These are phyloP conservation scores for Boletus reticulatus DNA, from an alignment of 768 basidiomycete species.

Conservation along the genomic window DNA sequence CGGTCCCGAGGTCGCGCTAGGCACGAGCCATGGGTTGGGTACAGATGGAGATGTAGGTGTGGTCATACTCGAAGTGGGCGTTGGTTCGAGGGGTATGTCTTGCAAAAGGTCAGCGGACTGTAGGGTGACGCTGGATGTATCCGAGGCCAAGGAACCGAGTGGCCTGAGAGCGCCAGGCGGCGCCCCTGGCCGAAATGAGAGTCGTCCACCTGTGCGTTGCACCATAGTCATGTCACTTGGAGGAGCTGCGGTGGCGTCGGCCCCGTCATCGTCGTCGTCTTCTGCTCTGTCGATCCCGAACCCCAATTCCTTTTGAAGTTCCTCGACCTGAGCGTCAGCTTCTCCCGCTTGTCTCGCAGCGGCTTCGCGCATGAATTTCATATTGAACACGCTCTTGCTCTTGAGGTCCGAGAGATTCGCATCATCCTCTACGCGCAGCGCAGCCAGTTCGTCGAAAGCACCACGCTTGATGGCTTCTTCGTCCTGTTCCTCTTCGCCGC, in stretches of 20 bases:
- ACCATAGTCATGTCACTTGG: conserved; percentile 37
- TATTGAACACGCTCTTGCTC: conserved; percentile 78
- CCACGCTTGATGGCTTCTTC: conserved; percentile 52
- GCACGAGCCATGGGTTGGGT: conserved; percentile 81
- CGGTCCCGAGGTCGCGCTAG: conserved; percentile 40
- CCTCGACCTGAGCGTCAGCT: conserved; percentile 63
- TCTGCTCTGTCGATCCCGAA: conserved; percentile 31
- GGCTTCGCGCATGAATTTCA: conserved; percentile 99
- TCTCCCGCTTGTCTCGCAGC: conserved; percentile 60
- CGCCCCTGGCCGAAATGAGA: conserved; percentile 58
- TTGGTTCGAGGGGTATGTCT: conserved; percentile 21
- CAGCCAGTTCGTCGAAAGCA: conserved; percentile 77
- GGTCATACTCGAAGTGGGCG: conserved; percentile 11
- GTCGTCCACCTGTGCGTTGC: conserved; percentile 64
- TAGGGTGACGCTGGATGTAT: conserved; percentile 68
- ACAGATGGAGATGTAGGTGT: conserved; percentile 14
- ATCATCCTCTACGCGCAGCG: conserved; percentile 42
- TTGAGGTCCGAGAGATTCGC: conserved; percentile 24
- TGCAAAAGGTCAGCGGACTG: conserved; percentile 55
- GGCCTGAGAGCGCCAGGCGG: conserved; percentile 14
- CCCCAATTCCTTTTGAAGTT: conserved; percentile 70
- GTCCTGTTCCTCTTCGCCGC: conserved; percentile 36
- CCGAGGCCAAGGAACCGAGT: conserved; percentile 39
- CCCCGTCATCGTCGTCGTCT: conserved; percentile 28
- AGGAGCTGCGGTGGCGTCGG: conserved; percentile 28